Evolutionary conservation across 1,284 basidiomycete species (phyloP), one percentile per base, ranked within the genome.

Genomic region (Phylloboletellus chloephorus): DNA sequence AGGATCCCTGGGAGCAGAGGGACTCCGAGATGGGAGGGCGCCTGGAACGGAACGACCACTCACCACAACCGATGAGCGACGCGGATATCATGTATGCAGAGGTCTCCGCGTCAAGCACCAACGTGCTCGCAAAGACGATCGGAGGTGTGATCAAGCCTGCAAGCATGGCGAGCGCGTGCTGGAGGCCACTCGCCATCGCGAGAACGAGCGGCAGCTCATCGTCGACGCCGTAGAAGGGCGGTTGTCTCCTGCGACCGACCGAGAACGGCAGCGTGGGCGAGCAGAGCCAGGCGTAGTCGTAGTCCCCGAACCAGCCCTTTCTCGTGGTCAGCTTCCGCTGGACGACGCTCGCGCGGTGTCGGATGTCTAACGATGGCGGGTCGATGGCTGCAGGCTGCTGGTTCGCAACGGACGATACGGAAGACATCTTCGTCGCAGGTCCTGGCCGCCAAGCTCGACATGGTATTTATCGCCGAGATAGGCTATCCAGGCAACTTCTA

Each of bases 21-120:
- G 8, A 29, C 7, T 10, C 13, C 10, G n/a, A 23, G 17, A 37
- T 15, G 34, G 39, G 15, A 34, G 21, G 24, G 35, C 3, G 13
- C 5, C n/a, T 37, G n/a, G n/a, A n/a, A n/a, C n/a, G n/a, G n/a
- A n/a, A 19, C 7, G 17, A 36, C 29, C 12, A 56, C 67, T 16
- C 48, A 79, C 88, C 83, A 57, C 80, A 83, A 29, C 79, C 74
- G 55, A 92, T 90, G 37, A 91, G 68, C 4, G 80, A 84, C 1
- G 87, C 78, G 3, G 85, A 88, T 52, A 92, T 79, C 78, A 92
- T 78, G 57, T 91, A 92, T 2, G 85, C 69, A 12, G 81, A 81
- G 0, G 71, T 77, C 30, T 63, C 61, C 6, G 66, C 50, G 41
- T 82, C 77, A 19, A 85, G 64, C 46, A 65, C 77, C 26, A 85